Evolutionary conservation across 306 rosid genomes (phyloP).

Genomic region (Sphenostylis stenocarpa): DNA sequence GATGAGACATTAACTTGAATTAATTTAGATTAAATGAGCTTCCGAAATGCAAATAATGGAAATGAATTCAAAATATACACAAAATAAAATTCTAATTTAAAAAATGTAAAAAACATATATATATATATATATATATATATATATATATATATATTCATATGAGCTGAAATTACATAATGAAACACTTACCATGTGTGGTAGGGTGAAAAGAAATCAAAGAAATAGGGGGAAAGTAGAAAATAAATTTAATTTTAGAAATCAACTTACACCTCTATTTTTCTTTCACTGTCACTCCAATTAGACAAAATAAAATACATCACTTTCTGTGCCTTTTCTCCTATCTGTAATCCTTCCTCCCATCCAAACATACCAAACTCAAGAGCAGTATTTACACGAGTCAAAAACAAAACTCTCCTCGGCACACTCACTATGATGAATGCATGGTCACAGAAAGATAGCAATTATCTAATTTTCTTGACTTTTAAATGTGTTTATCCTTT

Average conservation of each 20-base stretch:
- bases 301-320: background rate
- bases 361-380: background rate
- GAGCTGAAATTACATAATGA: no score
- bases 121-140: no score
- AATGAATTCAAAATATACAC: no score
- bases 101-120: no score
- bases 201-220: no score
- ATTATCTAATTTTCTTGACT: constrained; percentile 41
- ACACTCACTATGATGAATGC: background rate
- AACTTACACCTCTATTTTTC: background rate
- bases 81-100: no score
- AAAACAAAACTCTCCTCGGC: background rate
- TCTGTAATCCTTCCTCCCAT: background rate
- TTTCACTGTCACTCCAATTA: background rate
- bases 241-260: background rate
- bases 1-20: no score
- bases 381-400: constrained; percentile 7
- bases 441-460: background rate
- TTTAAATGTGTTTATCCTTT: constrained; percentile 45
- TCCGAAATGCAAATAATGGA: no score
- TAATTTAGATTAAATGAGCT: no score
- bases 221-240: background rate
- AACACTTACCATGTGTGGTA: no score
- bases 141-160: no score
- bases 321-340: background rate